Evolutionary conservation across 2,329 filamentous ascomycete genomes (phyloP), one percentile per base, ranked within the genome.

Genomic region (Neocucurbitaria cava): DNA sequence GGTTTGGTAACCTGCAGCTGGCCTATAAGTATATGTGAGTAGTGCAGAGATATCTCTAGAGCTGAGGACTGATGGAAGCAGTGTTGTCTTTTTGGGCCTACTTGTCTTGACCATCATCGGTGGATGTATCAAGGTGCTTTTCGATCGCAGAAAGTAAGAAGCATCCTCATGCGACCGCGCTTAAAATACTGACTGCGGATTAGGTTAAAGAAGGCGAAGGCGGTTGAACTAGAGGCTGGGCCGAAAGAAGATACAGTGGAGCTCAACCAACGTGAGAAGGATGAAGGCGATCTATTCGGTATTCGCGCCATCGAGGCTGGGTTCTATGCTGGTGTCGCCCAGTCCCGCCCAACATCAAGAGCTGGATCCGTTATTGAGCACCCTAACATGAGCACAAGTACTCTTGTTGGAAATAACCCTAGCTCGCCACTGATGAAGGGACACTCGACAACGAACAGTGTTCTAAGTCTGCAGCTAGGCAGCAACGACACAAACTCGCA

Each of bases 231-330:
- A 5, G 69, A 71, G 44, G 56, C 53, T 20, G 63, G 62, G 8
- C 55, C 54, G n/a, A 72, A 57, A 42, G 70, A 76, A 43, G 72
- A 76, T 36, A 68, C 68, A 17, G 60, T 72, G 44, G 73, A 73
- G 46, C 54, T 76, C 38, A 74, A 72, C 49, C 65, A 70, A 41
- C 65, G 71, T 39, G 65, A 72, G 53, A 75, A 73, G 61, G 74
- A 76, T 54, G 72, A 76, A 49, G 74, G 74, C 15, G 74, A 77
- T 46, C 62, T 76, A 2, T 77, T 77, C 46, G 74, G 74, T 42
- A 64, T 77, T 39, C 72, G 75, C n/a, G 75, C 75, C 51, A 73
- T 77, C 30, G 75, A 77, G 61, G 74, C 75, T 33, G 75, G 75
- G n/a, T 77, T 74, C 61, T 76, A 68, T 45, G 75, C 72, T 42